Evolutionary conservation across 345 rosid genomes (phyloP), one percentile per base, ranked within the genome.

Genomic region (Ailanthus altissimus): DNA sequence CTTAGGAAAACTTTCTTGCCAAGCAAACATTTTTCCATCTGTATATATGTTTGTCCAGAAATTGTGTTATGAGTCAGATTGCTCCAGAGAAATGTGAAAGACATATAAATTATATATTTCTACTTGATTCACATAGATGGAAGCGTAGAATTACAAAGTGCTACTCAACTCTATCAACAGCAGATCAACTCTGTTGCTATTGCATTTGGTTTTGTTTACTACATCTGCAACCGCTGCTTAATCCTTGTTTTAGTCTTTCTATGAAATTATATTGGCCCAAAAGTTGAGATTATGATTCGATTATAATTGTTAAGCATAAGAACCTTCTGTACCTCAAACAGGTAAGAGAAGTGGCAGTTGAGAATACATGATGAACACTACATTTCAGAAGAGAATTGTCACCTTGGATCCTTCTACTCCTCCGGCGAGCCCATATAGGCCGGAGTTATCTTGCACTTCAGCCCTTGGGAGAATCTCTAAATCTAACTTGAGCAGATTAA

Each of bases 281-380:
- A 32, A 68, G 21, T 68, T 49, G 72, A 49, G 26, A 36, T 64
- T 66, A 59, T 32, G 1, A 26, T 50, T 42, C 49, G 11, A 2
- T 6, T 16, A 14, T 10, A 54, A 26, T 51, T 23, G 57, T 59
- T 21, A 28, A 56, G 26, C 76, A 40, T 69, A 38, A 18, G 74
- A 42, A 38, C 62, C 62, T 63, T 72, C 36, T 2, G 25, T 70
- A 68, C 58, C 40, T 71, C 38, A 14, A 71, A 77, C 85, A 82
- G 87, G 82, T 74, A 79, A 79, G 82, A 76, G 77, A 56, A 68
- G 58, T 64, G 43, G 20, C 43, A 58, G 73, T 7, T 70, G 71
- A 72, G 58, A 58, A 67, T 36, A 28, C 65, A 13, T n/a, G 46
- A 23, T 2, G 13, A n/a, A n/a, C n/a, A 4, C 25, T 47, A 61